Percentiles rank a stretch among this genome's conserved stretches.
Conservation (phyloP, 2,329 filamentous ascomycete species). For the Neoascochyta sp. region DNA sequence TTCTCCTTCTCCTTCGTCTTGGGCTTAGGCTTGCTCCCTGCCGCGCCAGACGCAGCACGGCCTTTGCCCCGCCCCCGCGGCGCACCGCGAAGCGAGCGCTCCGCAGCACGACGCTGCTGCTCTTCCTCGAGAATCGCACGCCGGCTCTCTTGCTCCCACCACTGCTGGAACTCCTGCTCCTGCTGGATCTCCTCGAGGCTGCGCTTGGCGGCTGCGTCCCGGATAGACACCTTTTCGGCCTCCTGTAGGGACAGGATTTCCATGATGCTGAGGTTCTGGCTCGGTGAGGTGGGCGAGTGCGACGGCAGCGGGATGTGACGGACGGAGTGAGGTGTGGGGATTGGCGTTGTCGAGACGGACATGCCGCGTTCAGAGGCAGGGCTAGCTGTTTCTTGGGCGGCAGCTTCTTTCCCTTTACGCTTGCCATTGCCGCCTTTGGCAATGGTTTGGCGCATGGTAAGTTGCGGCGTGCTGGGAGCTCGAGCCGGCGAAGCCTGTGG, state of each 20-base stretch:
- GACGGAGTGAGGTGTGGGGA: slow-evolving; percentile 44
- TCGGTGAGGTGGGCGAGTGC: slow-evolving; percentile 59
- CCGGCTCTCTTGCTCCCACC: slow-evolving; percentile 86
- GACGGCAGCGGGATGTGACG: slow-evolving; percentile 52
- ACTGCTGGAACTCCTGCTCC: slow-evolving; percentile 94
- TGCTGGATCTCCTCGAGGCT: slow-evolving; percentile 92
- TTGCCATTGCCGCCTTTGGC: slow-evolving; percentile 27
- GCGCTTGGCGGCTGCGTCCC: slow-evolving; percentile 80
- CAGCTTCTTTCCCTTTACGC: slow-evolving; percentile 22
- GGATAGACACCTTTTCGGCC: slow-evolving; percentile 75
- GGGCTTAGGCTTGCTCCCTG: neutral
- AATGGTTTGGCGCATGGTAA: slow-evolving; percentile 61
- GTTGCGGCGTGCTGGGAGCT: slow-evolving; percentile 45
- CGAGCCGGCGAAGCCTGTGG: slow-evolving; percentile 19
- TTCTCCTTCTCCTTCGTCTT: slow-evolving; percentile 17
- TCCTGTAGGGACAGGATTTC: slow-evolving; percentile 88
- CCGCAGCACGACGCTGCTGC: slow-evolving; percentile 39
- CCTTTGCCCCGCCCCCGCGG: slow-evolving; percentile 25
- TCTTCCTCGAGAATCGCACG: slow-evolving; percentile 62
- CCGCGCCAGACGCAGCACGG: slow-evolving; percentile 18
- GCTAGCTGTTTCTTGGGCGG: slow-evolving; percentile 16
- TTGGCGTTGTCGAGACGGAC: slow-evolving; percentile 33
- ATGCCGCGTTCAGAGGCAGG: slow-evolving; percentile 33
- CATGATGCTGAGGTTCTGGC: slow-evolving; percentile 69
- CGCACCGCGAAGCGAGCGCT: slow-evolving; percentile 19